phyloP scores from a whole-genome alignment of 2,329 filamentous ascomycete species.

The Trichoderma atrobrunneum region DNA sequence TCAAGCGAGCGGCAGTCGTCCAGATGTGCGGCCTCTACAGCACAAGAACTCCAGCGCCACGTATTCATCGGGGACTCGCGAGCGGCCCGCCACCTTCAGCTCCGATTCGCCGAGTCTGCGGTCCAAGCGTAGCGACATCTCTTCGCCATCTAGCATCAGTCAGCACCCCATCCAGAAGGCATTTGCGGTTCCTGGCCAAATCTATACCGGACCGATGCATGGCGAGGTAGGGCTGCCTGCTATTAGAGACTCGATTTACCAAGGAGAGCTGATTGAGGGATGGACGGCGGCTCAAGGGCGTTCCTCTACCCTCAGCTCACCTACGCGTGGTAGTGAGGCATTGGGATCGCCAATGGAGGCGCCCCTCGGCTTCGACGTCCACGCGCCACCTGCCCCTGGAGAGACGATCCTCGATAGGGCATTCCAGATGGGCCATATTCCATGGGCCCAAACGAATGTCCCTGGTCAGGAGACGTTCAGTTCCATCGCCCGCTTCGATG shows the following conservation, averaged over 20 bases:
- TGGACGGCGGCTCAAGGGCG: conserved; percentile 60
- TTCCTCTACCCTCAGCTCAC: conserved; percentile 57
- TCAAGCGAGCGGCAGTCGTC: conserved; percentile 31
- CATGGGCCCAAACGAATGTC: conserved; percentile 53
- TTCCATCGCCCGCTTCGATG: conserved; percentile 63
- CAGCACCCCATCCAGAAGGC: conserved; percentile 38
- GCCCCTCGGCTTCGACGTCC: conserved; percentile 40
- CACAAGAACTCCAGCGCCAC: conserved; percentile 50
- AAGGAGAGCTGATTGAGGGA: conserved; percentile 57
- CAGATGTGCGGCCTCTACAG: conserved; percentile 36
- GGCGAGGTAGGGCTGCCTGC: conserved; percentile 57
- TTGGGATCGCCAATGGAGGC: conserved; percentile 49
- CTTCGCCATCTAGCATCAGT: conserved; percentile 53
- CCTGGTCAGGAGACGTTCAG: conserved; percentile 62
- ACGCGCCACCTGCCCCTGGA: conserved; percentile 52
- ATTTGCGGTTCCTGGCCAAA: conserved; percentile 41
- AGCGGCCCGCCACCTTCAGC: conserved; percentile 50
- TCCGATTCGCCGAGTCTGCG: conserved; percentile 60
- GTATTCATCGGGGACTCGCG: conserved; percentile 45
- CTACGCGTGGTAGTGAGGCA: conserved; percentile 53
- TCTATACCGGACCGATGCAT: conserved; percentile 52
- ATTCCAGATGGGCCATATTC: conserved; percentile 61
- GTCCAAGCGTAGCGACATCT: conserved; percentile 62
- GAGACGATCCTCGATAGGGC: conserved; percentile 67
- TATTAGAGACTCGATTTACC: conserved; percentile 47